A percentile compares a stretch with the other conserved stretches of the same genome.
phyloP scores from a whole-genome alignment of 257 asterid genomes.

The Rauvolfia tetraphylla region DNA sequence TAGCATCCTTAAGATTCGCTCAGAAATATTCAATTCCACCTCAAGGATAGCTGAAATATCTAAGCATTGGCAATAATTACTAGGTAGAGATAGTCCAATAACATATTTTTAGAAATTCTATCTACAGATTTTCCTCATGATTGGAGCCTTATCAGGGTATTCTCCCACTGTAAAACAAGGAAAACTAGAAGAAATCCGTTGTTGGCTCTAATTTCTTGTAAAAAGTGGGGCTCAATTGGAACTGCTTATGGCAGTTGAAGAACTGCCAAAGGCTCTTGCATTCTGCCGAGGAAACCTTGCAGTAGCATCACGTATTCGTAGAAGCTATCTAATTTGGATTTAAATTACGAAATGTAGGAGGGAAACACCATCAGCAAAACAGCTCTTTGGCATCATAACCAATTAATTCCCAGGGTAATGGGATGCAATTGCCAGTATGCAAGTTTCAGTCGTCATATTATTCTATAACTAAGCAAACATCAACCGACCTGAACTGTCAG shows the following conservation, averaged over 20 bases:
- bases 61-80: not conserved
- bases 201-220: no score
- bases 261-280: not conserved
- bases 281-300: not conserved
- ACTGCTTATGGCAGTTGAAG: no score
- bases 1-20: not conserved
- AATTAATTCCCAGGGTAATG: not conserved
- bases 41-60: not conserved
- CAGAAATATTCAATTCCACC: not conserved
- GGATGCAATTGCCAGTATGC: not conserved
- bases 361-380: not conserved
- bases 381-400: not conserved
- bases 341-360: not conserved
- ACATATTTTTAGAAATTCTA: no score
- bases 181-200: no score
- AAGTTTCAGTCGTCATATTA: not conserved
- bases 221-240: no score
- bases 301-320: no score
- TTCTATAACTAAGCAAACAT: not conserved
- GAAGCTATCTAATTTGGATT: no score
- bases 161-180: no score
- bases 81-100: not conserved
- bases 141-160: not conserved
- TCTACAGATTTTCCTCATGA: no score
- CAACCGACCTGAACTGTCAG: conserved; percentile 73